Base-by-base conservation (phyloP, 2,329 filamentous ascomycete genomes). In the Lecanicillium sp. region DNA sequence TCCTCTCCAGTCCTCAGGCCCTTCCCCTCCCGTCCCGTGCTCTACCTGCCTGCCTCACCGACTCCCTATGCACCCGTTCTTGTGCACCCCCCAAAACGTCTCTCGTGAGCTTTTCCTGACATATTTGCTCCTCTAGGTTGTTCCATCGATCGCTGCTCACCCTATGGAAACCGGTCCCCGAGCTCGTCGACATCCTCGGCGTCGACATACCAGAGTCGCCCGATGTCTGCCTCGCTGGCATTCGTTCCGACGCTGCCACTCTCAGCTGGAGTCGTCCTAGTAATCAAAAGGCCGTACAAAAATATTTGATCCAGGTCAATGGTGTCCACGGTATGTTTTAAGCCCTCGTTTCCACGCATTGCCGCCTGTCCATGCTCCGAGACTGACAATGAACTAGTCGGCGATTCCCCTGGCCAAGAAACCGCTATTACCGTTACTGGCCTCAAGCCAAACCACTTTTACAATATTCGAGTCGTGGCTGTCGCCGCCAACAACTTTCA, bases 401-500 rank as follows among this genome's bases (percentile, higher is more conserved):
- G 89, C 51, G 87, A 95, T 54, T 87, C 89, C 32, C 81, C 57
- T 7, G 59, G 59, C 19, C 60, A 60, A 22, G 61, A 64, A 37
- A 54, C 58, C 30, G 61, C 87, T n/a, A 88, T 96, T 38, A 89
- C 86, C 33, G 88, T 98, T 40, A 88, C 84, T 22, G 87, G 89
- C 29, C 71, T 98, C 7, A 81, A 84, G 51, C 88, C 92, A 1
- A 81, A 84, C 47, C 85, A 86, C 52, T 94, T 89, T 53, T 97
- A 97, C 64, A 94, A 94, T 48, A 81, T 98, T 19, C 83, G 90
- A 44, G 87, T 97, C 39, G 85, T 96, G 49, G 87, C 90, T 29
- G 84, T 96, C 39, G 94, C 90, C 35, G 78, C 83, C 20, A 87
- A 89, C 49, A 94, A 92, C 59, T 97, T 97, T 53, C 87, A 94